Base-by-base conservation (phyloP, 2,329 filamentous ascomycete species). In the Neonectria punicea region DNA sequence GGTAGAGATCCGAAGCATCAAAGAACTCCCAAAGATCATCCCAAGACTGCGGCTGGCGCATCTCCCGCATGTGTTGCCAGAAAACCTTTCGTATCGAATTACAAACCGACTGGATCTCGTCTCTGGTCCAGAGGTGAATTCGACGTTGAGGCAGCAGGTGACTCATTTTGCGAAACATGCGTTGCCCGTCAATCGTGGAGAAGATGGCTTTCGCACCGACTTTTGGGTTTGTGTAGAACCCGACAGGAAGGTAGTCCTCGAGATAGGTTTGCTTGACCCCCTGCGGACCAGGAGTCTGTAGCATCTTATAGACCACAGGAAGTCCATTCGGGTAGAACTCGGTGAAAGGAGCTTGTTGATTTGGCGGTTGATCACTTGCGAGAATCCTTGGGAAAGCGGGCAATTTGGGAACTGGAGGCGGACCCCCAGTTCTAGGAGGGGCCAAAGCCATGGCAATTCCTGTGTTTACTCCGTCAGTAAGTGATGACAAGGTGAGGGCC, bases 11-110 rank as follows among this genome's bases (percentile, higher is more conserved):
- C 10, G 73, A 63, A 1, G 80, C 77, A 66, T 87, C 85, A 53
- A 84, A 87, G 67, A 83, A 86, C 2, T 73, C 69, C 75, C 82
- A 85, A 22, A 87, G 73, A 28, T 83, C 80, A 39, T 79, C 77
- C 74, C 79, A 83, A 65, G 60, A 74, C 30, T 72, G 16, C 2
- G 75, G 77, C 20, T 71, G 49, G 20, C 58, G 65, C 74, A 83
- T 79, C 1, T 39, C 36, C 63, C 74, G 77, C 74, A 84, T 78
- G 11, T 71, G 57, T 1, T 75, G 55, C 79, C 79, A 81, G 53
- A 79, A 73, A 43, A 74, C 63, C 53, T 76, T 72, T 44, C 81
- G 81, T 28, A 81, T 69, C 4, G 78, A 79, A 63, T 82, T 83
- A 61, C 78, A 80, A 3, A 72, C 73, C 4, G 68, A 64, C 61